These are phyloP conservation scores for Corymbia citriodora DNA, from an alignment of 441 rosid genomes.

Conservation along the genomic window DNA sequence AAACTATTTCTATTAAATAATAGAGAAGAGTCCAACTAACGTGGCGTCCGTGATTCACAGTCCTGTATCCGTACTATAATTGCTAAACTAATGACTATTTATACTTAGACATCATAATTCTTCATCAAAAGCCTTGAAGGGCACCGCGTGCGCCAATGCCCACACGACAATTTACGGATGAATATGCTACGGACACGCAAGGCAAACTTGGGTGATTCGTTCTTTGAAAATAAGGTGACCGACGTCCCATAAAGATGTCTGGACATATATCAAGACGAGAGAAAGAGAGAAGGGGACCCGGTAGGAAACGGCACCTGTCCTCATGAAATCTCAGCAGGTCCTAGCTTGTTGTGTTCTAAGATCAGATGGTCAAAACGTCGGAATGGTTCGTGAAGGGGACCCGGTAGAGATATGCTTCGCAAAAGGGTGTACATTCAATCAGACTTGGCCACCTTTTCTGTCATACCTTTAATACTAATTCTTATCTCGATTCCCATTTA, in stretches of 20 bases:
- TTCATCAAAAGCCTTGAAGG: background rate
- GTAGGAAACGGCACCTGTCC: background rate
- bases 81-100: background rate
- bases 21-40: background rate
- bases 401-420: background rate
- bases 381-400: background rate
- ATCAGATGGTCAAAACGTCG: background rate
- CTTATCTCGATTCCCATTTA: background rate
- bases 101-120: background rate
- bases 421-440: background rate
- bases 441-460: slow-evolving; percentile 14
- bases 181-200: background rate
- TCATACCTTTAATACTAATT: background rate
- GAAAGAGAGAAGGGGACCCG: background rate
- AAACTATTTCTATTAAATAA: background rate
- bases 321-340: background rate
- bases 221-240: too few relatives aligned
- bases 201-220: too few relatives aligned
- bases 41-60: background rate
- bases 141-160: background rate
- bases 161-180: background rate
- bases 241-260: too few relatives aligned
- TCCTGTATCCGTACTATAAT: background rate
- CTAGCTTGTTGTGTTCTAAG: background rate
- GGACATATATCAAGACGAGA: too few relatives aligned